phyloP scores from a whole-genome alignment of 495 filamentous ascomycete genomes.

The Tuber microsphaerosporum region DNA sequence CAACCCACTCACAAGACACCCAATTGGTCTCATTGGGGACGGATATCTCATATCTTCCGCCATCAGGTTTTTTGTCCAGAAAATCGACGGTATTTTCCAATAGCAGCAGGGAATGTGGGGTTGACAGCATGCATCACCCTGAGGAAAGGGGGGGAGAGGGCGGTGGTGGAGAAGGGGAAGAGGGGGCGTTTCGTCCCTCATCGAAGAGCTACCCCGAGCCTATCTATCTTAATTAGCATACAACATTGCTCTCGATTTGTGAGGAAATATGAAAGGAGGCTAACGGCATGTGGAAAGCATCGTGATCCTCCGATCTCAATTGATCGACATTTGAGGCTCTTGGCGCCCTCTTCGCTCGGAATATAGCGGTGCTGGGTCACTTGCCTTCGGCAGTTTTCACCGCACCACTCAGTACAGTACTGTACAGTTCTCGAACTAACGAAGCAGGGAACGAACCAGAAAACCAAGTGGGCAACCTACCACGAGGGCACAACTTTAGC shows the following conservation, averaged over 20 bases:
- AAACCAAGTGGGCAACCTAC: not conserved
- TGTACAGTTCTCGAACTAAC: not conserved
- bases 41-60: not conserved
- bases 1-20: not conserved
- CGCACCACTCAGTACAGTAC: not conserved
- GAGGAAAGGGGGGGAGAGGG: not conserved
- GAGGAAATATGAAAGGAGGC: not conserved
- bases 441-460: not conserved
- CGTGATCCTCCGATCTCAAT: not conserved
- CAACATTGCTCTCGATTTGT: not conserved
- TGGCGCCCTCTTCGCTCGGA: not conserved
- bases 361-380: not conserved
- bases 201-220: not conserved
- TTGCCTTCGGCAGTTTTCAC: not conserved
- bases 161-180: not conserved
- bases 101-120: not conserved
- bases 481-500: not conserved
- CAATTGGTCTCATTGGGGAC: not conserved
- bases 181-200: not conserved
- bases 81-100: not conserved
- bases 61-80: not conserved
- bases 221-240: not conserved
- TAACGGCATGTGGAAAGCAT: not conserved
- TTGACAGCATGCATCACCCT: not conserved
- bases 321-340: not conserved